Base-by-base conservation (phyloP, 202 grass and related monocot genomes). In the Setaria viridis region DNA sequence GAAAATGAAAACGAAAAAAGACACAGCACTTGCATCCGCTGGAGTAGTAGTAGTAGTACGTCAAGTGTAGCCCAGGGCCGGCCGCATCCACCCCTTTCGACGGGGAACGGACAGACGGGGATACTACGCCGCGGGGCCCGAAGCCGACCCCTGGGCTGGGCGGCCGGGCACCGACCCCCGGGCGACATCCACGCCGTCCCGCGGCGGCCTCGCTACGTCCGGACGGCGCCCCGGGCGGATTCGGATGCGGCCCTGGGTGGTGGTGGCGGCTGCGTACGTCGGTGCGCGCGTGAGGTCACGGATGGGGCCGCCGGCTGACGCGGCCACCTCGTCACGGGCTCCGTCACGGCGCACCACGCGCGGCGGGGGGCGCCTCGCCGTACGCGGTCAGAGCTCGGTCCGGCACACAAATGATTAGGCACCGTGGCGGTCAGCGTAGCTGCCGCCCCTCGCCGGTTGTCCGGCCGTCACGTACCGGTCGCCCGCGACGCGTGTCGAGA, bases 301-400 rank as follows among this genome's bases (percentile, higher is more conserved):
- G 70, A 85, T 53, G 69, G 69, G 87, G 70, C 33, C 72, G 5
- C n/a, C 32, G 67, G 88, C 48, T 87, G 84, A 90, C 80, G 85
- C 54, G 50, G 2, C 45, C 17, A 43, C 15, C 50, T 69, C 30
- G n/a, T 84, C 88, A 87, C 10, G 32, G 17, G 68, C 19, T 53
- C 84, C 84, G 50, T 84, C 84, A 90, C 62, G 59, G 3, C 80
- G 88, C 88, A 87, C 74, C 6, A 3, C 0, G 3, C 25, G 20
- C 53, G 2, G 34, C 2, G 32, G 14, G 3, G 4, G 39, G 9
- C 20, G 17, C 19, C 68, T 72, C 69, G 3, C 45, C 25, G 45
- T 20, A 10, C 39, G 29, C 70, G 39, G 85, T 76, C 78, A 87
- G 65, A 37, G 47, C 49, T 4, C 29, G 33, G 84, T 66, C 32